phyloP scores from a whole-genome alignment of 352 stramenopile species.

The Pythium phragmiticola region DNA sequence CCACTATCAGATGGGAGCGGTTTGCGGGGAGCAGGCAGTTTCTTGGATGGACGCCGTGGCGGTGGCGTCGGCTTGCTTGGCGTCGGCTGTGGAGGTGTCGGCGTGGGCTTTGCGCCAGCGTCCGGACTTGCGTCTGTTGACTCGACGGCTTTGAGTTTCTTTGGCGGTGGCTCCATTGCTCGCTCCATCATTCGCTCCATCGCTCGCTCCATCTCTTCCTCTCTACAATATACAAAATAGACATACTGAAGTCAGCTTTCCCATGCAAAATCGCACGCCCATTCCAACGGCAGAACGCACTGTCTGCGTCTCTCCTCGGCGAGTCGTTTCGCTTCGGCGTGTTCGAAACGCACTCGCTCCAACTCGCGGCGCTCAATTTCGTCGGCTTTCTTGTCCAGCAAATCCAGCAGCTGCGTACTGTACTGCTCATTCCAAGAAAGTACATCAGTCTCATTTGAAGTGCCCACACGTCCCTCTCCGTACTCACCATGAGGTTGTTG shows the following conservation, averaged over 20 bases:
- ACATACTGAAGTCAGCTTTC: neutral
- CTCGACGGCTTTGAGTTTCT: slow-evolving; percentile 22
- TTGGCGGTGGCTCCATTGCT: slow-evolving; percentile 11
- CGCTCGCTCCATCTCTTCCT: slow-evolving; percentile 19
- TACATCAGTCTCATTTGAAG: neutral
- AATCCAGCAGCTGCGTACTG: slow-evolving; percentile 38
- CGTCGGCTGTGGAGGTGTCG: neutral
- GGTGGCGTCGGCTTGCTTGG: slow-evolving; percentile 1
- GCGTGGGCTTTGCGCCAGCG: slow-evolving; percentile 3
- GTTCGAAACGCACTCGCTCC: slow-evolving; percentile 33
- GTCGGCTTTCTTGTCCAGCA: slow-evolving; percentile 42
- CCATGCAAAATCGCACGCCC: neutral
- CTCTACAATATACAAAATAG: slow-evolving; percentile 8
- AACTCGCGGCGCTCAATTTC: slow-evolving; percentile 42
- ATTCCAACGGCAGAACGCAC: slow-evolving; percentile 1
- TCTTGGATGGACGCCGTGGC: slow-evolving; percentile 22
- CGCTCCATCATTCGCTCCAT: neutral
- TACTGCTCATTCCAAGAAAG: slow-evolving; percentile 27
- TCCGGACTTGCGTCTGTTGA: neutral
- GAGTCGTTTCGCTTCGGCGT: slow-evolving; percentile 31
- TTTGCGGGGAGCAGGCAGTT: slow-evolving; percentile 19
- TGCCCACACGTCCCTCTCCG: too few species aligned
- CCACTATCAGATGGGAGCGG: slow-evolving; percentile 1
- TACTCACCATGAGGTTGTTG: slow-evolving; percentile 68
- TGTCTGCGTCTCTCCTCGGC: slow-evolving; percentile 37